A percentile compares a stretch with the other conserved stretches of the same genome.
Evolutionary conservation across 495 filamentous ascomycete genomes (phyloP).

Genomic region (Annulohypoxylon stygium): DNA sequence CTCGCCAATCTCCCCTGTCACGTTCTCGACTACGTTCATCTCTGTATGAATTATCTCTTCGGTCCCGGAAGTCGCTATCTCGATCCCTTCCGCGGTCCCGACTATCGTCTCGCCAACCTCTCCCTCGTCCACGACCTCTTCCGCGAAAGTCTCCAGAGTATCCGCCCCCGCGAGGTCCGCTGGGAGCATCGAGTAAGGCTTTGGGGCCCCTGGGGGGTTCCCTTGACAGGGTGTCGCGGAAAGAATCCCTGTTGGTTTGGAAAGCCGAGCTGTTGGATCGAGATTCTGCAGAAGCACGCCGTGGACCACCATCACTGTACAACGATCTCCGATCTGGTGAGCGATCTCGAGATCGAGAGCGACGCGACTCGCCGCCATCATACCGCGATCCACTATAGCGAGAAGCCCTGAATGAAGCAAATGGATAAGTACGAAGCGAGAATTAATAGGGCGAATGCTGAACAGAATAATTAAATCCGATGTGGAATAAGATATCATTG

Average conservation of each 20-base stretch:
- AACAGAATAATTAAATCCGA: not conserved
- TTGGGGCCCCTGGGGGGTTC: constrained; percentile 78
- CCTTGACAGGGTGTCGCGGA: constrained; percentile 58
- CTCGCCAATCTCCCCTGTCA: constrained; percentile 57
- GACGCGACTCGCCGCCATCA: constrained; percentile 60
- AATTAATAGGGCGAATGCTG: not conserved
- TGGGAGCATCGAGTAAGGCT: constrained; percentile 73
- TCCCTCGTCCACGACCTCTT: constrained; percentile 61
- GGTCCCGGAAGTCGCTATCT: constrained; percentile 67
- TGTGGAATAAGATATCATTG: not conserved
- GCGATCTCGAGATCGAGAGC: constrained; percentile 69
- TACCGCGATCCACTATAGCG: constrained; percentile 61
- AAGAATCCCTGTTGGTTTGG: constrained; percentile 63
- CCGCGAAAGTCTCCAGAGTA: constrained; percentile 64
- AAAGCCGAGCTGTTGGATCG: constrained; percentile 63
- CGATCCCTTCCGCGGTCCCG: constrained; percentile 71
- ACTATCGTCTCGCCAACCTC: constrained; percentile 69
- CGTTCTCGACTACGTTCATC: constrained; percentile 65
- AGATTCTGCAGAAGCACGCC: constrained; percentile 62
- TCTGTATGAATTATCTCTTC: constrained; percentile 60
- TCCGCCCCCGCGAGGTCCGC: constrained; percentile 66
- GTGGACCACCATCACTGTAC: constrained; percentile 63
- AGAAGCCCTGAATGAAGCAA: constrained; percentile 53
- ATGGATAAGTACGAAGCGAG: constrained; percentile 21
- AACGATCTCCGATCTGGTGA: constrained; percentile 68